Conservation (phyloP, 352 stramenopile species). For the Phytophthora hybrid region DNA sequence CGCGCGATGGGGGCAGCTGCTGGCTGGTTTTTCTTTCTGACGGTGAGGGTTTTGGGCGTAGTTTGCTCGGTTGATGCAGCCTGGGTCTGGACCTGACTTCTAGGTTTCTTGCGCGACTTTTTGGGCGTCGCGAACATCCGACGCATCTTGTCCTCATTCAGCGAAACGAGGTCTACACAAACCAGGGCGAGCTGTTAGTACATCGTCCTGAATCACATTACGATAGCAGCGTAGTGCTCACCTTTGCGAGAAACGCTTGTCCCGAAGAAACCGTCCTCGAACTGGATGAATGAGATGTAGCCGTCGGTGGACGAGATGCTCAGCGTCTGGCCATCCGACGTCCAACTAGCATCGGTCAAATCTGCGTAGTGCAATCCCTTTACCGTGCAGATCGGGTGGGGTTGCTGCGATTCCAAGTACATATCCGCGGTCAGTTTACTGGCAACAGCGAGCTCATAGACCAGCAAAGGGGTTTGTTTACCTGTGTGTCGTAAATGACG, state of each 20-base stretch:
- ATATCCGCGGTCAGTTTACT: not conserved
- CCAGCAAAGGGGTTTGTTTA: conserved; percentile 29
- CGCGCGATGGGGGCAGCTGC: conserved; percentile 31
- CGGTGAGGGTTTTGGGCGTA: conserved; percentile 23
- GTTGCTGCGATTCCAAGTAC: conserved; percentile 48
- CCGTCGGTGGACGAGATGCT: conserved; percentile 96
- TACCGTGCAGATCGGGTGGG: conserved; percentile 88
- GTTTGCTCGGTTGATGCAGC: conserved; percentile 26
- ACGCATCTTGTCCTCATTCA: conserved; percentile 62
- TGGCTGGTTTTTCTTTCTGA: conserved; percentile 43
- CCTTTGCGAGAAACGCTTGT: conserved; percentile 37
- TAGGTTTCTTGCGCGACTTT: conserved; percentile 67
- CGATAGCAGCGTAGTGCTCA: conserved; percentile 2
- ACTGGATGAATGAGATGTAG: conserved; percentile 95
- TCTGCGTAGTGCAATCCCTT: conserved; percentile 95
- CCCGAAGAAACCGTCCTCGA: conserved; percentile 90
- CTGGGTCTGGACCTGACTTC: conserved; percentile 23
- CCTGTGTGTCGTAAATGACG: conserved; percentile 96
- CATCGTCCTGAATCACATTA: not conserved
- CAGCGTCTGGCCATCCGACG: conserved; percentile 89
- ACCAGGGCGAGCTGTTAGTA: conserved; percentile 1
- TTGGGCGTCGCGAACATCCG: conserved; percentile 75
- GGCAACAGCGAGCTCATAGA: not conserved
- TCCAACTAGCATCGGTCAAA: conserved; percentile 95
- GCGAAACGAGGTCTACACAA: conserved; percentile 43